Percentiles rank a stretch among this genome's conserved stretches.
Conservation (phyloP, 495 filamentous ascomycete species). For the Pseudevernia furfuracea region DNA sequence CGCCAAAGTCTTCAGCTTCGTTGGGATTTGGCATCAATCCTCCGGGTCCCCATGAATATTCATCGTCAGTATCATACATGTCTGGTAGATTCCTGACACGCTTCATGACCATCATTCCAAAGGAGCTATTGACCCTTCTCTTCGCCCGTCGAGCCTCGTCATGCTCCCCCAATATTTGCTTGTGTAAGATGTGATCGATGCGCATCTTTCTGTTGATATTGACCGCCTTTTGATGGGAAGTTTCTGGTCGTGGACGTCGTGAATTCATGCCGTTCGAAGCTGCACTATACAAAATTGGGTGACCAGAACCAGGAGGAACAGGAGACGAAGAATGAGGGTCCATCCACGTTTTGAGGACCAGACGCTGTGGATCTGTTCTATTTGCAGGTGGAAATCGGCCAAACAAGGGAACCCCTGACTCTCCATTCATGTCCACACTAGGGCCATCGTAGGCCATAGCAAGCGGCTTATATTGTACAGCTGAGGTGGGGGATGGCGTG, state of each 20-base stretch:
- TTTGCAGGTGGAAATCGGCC: conserved; percentile 29
- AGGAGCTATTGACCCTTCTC: conserved; percentile 51
- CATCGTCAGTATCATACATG: conserved; percentile 75
- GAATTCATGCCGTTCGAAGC: conserved; percentile 26
- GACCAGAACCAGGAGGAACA: conserved; percentile 41
- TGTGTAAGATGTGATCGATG: conserved; percentile 77
- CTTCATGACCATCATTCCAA: conserved; percentile 59
- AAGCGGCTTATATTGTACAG: conserved; percentile 19
- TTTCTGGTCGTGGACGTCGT: conserved; percentile 73
- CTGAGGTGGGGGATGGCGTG: conserved; percentile 19
- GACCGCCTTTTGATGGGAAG: conserved; percentile 87
- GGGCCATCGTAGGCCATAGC: conserved; percentile 36
- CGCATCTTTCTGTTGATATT: conserved; percentile 81
- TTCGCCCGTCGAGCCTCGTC: conserved; percentile 52
- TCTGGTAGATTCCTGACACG: conserved; percentile 60
- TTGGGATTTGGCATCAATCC: conserved; percentile 60
- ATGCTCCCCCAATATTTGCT: conserved; percentile 57
- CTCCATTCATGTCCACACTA: conserved; percentile 17
- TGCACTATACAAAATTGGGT: conserved; percentile 44
- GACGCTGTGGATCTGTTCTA: conserved; percentile 27
- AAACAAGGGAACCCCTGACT: conserved; percentile 33
- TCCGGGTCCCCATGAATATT: conserved; percentile 53
- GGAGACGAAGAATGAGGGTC: conserved; percentile 44
- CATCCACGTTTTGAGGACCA: conserved; percentile 44
- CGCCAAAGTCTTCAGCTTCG: conserved; percentile 70